Evolutionary conservation across 805 yeast species (phyloP).

Genomic region (Torulaspora quercuum): DNA sequence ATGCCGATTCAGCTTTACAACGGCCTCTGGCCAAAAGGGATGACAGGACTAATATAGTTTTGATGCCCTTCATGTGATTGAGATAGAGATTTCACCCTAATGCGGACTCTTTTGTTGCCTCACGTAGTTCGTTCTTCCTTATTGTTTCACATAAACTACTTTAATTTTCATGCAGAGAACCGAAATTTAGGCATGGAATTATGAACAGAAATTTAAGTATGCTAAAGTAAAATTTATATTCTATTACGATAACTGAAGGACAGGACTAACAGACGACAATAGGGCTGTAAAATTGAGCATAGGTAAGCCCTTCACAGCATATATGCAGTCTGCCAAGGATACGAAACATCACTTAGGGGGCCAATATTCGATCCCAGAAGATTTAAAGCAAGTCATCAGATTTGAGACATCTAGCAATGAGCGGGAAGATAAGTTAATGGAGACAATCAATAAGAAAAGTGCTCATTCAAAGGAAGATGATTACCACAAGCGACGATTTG

Average conservation of each 20-base stretch:
- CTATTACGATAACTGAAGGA: too few species aligned
- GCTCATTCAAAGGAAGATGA: conserved; percentile 42
- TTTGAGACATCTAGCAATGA: conserved; percentile 24
- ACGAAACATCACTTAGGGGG: conserved; percentile 34
- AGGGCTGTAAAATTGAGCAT: too few species aligned
- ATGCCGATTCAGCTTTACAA: conserved; percentile 2
- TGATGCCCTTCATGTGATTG: conserved; percentile 5
- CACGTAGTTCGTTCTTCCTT: too few species aligned
- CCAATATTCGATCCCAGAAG: conserved; percentile 42
- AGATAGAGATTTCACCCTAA: not conserved
- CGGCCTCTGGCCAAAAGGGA: conserved; percentile 2
- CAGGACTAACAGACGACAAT: too few species aligned
- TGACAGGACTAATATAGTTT: conserved; percentile 1
- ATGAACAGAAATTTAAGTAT: too few species aligned
- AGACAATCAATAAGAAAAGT: conserved; percentile 29
- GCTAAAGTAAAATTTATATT: too few species aligned
- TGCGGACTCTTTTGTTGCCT: not conserved
- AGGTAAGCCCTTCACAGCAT: not conserved
- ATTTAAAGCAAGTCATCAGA: conserved; percentile 31
- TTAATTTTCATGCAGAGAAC: too few species aligned
- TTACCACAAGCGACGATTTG: conserved; percentile 45
- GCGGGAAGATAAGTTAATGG: conserved; percentile 33
- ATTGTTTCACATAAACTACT: too few species aligned
- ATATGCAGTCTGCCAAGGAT: conserved; percentile 4
- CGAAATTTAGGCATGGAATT: too few species aligned